These are phyloP conservation scores for Komagataella pseudopastoris DNA, from an alignment of 805 yeast genomes.

Conservation along the genomic window DNA sequence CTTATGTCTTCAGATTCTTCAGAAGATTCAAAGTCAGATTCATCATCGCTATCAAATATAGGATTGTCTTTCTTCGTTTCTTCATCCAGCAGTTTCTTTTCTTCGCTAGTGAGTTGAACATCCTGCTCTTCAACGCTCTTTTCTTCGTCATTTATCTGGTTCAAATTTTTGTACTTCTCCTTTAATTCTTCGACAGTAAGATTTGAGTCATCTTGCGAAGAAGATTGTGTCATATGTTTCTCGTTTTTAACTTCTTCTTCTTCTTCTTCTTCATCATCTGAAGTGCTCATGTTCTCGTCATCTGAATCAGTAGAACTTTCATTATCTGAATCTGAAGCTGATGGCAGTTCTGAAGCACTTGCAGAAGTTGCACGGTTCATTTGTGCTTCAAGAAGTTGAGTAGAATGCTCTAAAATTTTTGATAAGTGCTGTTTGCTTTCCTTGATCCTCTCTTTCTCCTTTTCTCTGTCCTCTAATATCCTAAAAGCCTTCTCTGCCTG, in stretches of 20 bases:
- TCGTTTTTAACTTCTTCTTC: constrained; percentile 11
- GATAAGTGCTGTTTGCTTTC: constrained; percentile 81
- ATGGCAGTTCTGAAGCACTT: not conserved
- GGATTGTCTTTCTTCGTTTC: constrained; percentile 7
- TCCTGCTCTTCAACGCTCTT: constrained; percentile 1
- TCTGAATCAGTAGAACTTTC: constrained; percentile 1
- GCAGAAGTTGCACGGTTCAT: constrained; percentile 27
- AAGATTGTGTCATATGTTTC: constrained; percentile 8
- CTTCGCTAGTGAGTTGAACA: constrained; percentile 6
- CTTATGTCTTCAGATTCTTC: constrained; percentile 7
- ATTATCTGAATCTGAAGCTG: constrained; percentile 2
- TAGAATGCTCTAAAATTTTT: constrained; percentile 82
- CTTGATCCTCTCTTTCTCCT: constrained; percentile 63
- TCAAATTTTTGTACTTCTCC: constrained; percentile 35
- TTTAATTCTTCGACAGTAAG: constrained; percentile 42
- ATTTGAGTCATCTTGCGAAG: constrained; percentile 27
- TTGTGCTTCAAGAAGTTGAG: constrained; percentile 81
- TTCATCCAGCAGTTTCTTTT: constrained; percentile 1
- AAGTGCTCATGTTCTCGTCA: constrained; percentile 5
- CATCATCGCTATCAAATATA: constrained; percentile 11
- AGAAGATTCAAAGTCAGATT: constrained; percentile 5
- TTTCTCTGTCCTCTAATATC: constrained; percentile 62
- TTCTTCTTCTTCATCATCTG: constrained; percentile 9
- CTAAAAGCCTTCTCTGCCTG: constrained; percentile 74
- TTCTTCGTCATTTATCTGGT: constrained; percentile 1